Base-by-base conservation (phyloP, 164 flowering plant species). In the Liriodendron chinense region DNA sequence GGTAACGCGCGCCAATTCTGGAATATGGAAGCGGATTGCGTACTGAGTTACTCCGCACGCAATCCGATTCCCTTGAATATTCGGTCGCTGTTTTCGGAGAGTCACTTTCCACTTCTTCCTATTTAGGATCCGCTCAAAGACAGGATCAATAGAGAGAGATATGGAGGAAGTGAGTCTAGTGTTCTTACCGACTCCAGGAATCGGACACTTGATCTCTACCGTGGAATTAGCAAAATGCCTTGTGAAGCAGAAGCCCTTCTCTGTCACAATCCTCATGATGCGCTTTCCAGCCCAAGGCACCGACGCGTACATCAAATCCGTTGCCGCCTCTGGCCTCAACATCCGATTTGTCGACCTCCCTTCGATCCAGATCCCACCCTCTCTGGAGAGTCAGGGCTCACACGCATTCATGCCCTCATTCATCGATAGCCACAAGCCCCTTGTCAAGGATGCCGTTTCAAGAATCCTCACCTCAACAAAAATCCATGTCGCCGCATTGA, bases 211-310 rank as follows among this genome's bases (percentile, higher is more conserved):
- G 0, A 24, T 16, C 2, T 49, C 70, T 8, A 65, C 62, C 47
- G 49, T 76, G 13, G 69, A 76, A 23, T 20, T 76, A 7, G 74
- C 78, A 14, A 76, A 76, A 14, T 25, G 14, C 65, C 61, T 76
- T 1, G 21, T 47, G 25, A 12, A 57, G 21, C 16, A 62, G 20
- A 7, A 69, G 24, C 69, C 65, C 7, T 18, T 3, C 43, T 59
- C 78, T 59, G n/a, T 75, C 73, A 75, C 73, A 34, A 20, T 75
- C 69, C 68, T 70, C n/a, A 12, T 18, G 28, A 69, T 75, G 69
- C 28, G 2, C 22, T 8, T 65, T 49, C 71, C 53, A 1, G 0
- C 16, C 34, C 50, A 24, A 21, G 0, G 18, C 2, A 24, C 13
- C 78, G 24, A 34, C 50, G 26, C 62, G 18, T 47, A 64, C 25